A percentile compares a stretch with the other conserved stretches of the same genome.
These are phyloP conservation scores for Tremellales sp. DNA, from an alignment of 1,284 basidiomycete species.

Conservation along the genomic window DNA sequence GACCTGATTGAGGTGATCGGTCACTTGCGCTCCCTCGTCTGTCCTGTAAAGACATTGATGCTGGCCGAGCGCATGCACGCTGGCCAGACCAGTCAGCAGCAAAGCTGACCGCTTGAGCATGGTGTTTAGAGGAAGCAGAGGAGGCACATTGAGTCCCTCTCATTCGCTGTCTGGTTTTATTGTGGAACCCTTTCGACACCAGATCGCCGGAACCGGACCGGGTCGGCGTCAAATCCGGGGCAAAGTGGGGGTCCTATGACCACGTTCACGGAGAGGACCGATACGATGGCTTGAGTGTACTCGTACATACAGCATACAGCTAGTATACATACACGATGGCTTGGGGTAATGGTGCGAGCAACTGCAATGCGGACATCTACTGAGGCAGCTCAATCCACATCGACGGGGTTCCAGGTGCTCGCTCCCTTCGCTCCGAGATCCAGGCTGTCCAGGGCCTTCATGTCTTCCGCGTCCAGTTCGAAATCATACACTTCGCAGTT, in stretches of 20 bases:
- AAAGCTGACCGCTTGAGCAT: background rate
- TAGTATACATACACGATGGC: no score
- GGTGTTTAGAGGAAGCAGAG: background rate
- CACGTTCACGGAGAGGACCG: no score
- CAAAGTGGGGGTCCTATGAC: background rate
- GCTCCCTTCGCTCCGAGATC: slow-evolving; percentile 51
- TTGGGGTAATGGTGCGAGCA: no score
- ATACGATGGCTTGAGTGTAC: no score
- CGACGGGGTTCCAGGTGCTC: slow-evolving; percentile 10
- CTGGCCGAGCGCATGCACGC: background rate
- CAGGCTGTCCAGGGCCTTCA: slow-evolving; percentile 54
- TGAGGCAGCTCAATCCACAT: slow-evolving; percentile 9
- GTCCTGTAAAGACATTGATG: background rate
- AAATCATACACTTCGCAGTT: slow-evolving; percentile 70
- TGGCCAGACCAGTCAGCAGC: background rate
- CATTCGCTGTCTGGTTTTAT: background rate
- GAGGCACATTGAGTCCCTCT: background rate
- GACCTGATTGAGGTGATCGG: background rate
- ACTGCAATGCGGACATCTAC: no score
- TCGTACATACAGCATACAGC: no score
- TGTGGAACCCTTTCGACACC: background rate
- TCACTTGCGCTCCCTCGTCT: background rate
- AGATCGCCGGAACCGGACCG: background rate
- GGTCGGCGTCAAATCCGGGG: background rate
- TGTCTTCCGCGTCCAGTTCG: slow-evolving; percentile 59